phyloP scores from a whole-genome alignment of 768 basidiomycete genomes.

The Calocybe indica region DNA sequence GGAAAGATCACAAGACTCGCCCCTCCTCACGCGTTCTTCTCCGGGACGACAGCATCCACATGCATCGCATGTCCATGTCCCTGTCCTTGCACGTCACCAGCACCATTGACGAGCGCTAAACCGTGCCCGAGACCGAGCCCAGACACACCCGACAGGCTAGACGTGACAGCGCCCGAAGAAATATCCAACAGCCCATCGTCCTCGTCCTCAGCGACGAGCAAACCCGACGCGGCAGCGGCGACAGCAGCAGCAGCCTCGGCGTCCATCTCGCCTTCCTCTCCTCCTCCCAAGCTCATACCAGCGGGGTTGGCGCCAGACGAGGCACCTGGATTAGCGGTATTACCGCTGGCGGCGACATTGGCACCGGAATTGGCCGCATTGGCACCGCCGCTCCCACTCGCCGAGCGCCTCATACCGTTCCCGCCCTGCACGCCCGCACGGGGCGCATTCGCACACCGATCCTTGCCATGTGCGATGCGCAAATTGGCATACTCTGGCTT shows the following conservation, averaged over 20 bases:
- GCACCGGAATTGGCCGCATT: constrained; percentile 5
- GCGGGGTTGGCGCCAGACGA: constrained; percentile 4
- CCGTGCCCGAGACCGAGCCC: no score
- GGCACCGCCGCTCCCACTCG: constrained; percentile 26
- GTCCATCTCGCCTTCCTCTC: constrained; percentile 27
- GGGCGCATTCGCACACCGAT: constrained; percentile 91
- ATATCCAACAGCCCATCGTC: constrained; percentile 14
- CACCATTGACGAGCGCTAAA: no score
- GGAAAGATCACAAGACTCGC: constrained; percentile 7
- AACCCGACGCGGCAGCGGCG: constrained; percentile 18
- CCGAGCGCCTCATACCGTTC: constrained; percentile 37
- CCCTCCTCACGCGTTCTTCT: not conserved
- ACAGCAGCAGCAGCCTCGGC: constrained; percentile 25
- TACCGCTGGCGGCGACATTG: constrained; percentile 19
- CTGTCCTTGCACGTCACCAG: constrained; percentile 13
- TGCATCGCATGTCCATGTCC: constrained; percentile 35
- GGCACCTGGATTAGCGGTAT: constrained; percentile 25
- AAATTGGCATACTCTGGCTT: constrained; percentile 87
- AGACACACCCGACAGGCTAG: no score
- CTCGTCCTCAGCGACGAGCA: constrained; percentile 5
- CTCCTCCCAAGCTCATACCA: constrained; percentile 27
- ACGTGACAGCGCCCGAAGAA: no score
- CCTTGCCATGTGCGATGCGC: constrained; percentile 92
- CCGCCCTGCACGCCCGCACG: constrained; percentile 76
- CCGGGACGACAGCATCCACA: constrained; percentile 30